These are phyloP conservation scores for Ilyonectria robusta DNA, from an alignment of 2,329 filamentous ascomycete genomes.

Conservation along the genomic window DNA sequence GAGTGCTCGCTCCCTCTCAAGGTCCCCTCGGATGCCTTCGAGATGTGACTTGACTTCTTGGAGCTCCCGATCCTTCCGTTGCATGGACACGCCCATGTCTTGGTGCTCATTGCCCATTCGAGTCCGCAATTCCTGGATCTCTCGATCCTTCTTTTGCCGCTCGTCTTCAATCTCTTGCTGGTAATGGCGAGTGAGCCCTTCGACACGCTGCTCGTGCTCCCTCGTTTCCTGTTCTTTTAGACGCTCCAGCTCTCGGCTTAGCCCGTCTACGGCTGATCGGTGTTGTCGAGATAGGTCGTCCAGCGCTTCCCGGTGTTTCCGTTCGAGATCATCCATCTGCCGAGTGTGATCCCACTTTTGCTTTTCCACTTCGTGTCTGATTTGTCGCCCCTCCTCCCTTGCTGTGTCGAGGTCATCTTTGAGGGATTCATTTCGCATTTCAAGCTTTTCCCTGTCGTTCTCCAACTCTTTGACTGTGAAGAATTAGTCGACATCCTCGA, in stretches of 20 bases:
- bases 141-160: slow-evolving; percentile 68
- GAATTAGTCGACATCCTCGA: not conserved
- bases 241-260: slow-evolving; percentile 62
- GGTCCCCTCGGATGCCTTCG: slow-evolving; percentile 63
- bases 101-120: slow-evolving; percentile 67
- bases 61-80: slow-evolving; percentile 69
- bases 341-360: slow-evolving; percentile 54
- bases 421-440: slow-evolving; percentile 64
- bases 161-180: slow-evolving; percentile 78
- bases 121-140: slow-evolving; percentile 75
- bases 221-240: slow-evolving; percentile 63
- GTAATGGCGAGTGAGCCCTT: slow-evolving; percentile 73
- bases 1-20: slow-evolving; percentile 75
- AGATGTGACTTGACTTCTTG: slow-evolving; percentile 61
- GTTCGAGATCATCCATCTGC: slow-evolving; percentile 69
- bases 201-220: slow-evolving; percentile 77
- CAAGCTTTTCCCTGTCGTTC: slow-evolving; percentile 61
- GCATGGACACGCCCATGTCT: slow-evolving; percentile 62
- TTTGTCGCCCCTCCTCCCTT: slow-evolving; percentile 53
- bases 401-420: slow-evolving; percentile 73
- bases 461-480: slow-evolving; percentile 64
- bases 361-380: slow-evolving; percentile 55
- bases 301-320: slow-evolving; percentile 53
- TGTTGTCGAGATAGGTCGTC: slow-evolving; percentile 56
- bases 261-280: slow-evolving; percentile 50